Evolutionary conservation across 1,284 basidiomycete species (phyloP), one percentile per base, ranked within the genome.

Genomic region (Bondarzewia mesenterica): DNA sequence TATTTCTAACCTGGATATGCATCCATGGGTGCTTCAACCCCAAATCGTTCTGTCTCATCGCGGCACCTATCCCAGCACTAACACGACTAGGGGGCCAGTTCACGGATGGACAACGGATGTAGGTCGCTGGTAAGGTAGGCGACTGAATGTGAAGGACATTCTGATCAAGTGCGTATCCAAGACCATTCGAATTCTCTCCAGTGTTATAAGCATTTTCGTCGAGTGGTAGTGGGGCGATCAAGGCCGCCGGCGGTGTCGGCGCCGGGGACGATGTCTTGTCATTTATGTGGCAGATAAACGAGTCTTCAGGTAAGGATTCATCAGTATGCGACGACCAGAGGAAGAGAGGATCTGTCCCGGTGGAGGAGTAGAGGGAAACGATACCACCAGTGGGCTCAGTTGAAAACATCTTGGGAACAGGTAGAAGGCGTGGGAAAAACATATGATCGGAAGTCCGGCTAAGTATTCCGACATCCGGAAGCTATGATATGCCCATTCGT

Each of bases 101-200:
- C 23, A 56, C 47, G 21, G 71, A 70, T 39, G 77, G 88, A 61
- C 73, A 82, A 21, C 78, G 78, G 45, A 92, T 80, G 58, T 74
- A 92, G 0, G 89, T 88, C 27, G 71, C 77, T 27, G 67, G 71
- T 26, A 89, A 61, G 1, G 78, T 79, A 7, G 88, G 87, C 3
- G 86, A 89, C 58, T 92, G 89, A 40, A 93, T 76, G 56, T 93
- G 89, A n/a, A 93, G 70, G 0, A 91, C 88, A 0, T 77, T 78
- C 57, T 87, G 83, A 59, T 74, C 60, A n/a, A 82, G 61, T 52
- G 67, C 49, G 57, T 77, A 69, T 22, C 75, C 73, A 4, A n/a
- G 49, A 60, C 58, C 16, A 43, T 52, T 59, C 55, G 25, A 61
- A 54, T 39, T 57, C 58, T 40, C 50, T 50, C 37, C 12, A 2